These are phyloP conservation scores for Platanthera zijinensis DNA, from an alignment of 106 monocot genomes.

Conservation along the genomic window DNA sequence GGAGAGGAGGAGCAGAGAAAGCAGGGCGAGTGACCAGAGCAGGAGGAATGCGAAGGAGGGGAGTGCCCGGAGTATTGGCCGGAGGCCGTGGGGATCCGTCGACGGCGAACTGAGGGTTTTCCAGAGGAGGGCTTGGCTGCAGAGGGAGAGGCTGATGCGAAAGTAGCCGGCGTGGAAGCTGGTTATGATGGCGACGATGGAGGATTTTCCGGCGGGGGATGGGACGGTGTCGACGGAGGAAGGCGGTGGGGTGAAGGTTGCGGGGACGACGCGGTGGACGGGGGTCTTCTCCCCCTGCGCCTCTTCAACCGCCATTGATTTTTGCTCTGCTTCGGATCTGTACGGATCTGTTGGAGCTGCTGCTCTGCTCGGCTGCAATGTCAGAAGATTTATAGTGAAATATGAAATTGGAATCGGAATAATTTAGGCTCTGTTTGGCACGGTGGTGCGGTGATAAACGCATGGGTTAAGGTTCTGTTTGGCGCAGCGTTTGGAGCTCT, in stretches of 20 bases:
- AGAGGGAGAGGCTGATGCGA: slow-evolving; percentile 15
- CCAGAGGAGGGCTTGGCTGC: slow-evolving; percentile 16
- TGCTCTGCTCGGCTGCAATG: no score
- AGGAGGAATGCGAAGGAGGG: slow-evolving; percentile 6
- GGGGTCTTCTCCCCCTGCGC: background rate
- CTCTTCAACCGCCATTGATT: background rate
- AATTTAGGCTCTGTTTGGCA: no score
- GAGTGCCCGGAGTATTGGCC: background rate
- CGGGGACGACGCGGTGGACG: background rate
- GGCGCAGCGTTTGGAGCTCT: no score
- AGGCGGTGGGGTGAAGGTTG: background rate
- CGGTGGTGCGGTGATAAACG: no score
- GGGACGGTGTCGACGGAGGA: no score
- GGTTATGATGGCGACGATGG: slow-evolving; percentile 4
- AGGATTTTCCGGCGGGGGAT: background rate
- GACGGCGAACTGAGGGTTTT: slow-evolving; percentile 9
- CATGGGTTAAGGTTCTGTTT: no score
- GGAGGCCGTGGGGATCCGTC: background rate
- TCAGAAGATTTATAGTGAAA: no score
- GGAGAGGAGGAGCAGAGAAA: slow-evolving; percentile 18
- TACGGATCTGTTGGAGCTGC: no score
- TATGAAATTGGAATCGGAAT: no score
- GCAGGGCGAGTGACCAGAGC: slow-evolving; percentile 13
- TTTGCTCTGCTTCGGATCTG: no score
- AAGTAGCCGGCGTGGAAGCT: slow-evolving; percentile 32